Evolutionary conservation across 2,329 filamentous ascomycete genomes (phyloP).

Genomic region (Thielaviopsis populi): DNA sequence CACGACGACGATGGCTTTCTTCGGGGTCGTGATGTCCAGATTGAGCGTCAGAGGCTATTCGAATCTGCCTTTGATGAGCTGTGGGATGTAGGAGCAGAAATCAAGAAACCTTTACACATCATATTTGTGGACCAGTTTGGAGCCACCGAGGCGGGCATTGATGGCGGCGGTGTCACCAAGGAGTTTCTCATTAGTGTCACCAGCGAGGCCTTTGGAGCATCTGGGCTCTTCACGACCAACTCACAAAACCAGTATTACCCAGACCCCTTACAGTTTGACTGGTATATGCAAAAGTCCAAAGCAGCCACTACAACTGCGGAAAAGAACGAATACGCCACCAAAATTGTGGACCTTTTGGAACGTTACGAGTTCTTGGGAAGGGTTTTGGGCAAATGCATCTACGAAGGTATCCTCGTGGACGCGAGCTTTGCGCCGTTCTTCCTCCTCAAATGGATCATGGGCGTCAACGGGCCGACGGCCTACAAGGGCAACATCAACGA

Average conservation of each 20-base stretch:
- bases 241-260: conserved; percentile 65
- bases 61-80: conserved; percentile 76
- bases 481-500: conserved; percentile 94
- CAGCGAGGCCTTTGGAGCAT: conserved; percentile 59
- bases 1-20: conserved; percentile 6
- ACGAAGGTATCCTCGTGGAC: conserved; percentile 90
- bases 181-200: conserved; percentile 88
- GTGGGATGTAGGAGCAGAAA: conserved; percentile 59
- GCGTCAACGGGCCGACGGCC: conserved; percentile 37
- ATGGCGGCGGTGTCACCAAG: conserved; percentile 93
- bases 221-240: conserved; percentile 65
- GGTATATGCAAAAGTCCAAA: conserved; percentile 44
- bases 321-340: neutral
- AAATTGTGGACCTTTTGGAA: conserved; percentile 39
- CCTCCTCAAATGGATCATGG: conserved; percentile 73
- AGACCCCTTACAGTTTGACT: conserved; percentile 64
- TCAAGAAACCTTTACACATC: conserved; percentile 94
- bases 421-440: conserved; percentile 92
- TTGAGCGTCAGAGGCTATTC: conserved; percentile 66
- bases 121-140: conserved; percentile 89
- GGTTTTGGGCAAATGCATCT: conserved; percentile 89
- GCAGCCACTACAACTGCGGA: neutral
- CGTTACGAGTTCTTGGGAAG: conserved; percentile 86
- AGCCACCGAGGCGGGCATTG: conserved; percentile 77
- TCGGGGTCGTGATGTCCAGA: conserved; percentile 55